A percentile compares a stretch with the other conserved stretches of the same genome.
Conservation (phyloP, 2,329 filamentous ascomycete species). For the Sclerotinia borealis region DNA sequence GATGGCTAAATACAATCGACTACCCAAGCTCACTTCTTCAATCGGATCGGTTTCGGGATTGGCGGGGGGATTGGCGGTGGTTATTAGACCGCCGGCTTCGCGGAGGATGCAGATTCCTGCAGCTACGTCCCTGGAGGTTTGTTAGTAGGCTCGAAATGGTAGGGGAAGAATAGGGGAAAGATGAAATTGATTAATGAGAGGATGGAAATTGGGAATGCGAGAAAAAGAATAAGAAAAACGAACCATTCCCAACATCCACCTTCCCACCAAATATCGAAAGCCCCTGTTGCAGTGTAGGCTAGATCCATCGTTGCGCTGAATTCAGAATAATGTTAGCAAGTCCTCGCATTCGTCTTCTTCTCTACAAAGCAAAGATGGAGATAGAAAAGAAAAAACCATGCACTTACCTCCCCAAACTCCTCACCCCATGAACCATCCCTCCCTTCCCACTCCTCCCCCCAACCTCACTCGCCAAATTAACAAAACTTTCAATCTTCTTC, state of each 20-base stretch:
- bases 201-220: no score
- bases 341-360: no score
- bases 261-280: slow-evolving; percentile 79
- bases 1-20: slow-evolving; percentile 65
- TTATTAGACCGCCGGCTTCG: slow-evolving; percentile 69
- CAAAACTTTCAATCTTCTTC: slow-evolving; percentile 67
- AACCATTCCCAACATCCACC: slow-evolving; percentile 76
- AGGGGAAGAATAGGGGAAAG: background rate
- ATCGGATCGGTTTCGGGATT: slow-evolving; percentile 51
- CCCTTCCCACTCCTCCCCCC: slow-evolving; percentile 58
- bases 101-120: slow-evolving; percentile 67
- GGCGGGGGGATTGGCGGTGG: slow-evolving; percentile 64
- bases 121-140: slow-evolving; percentile 56
- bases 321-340: background rate
- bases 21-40: slow-evolving; percentile 55
- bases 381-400: background rate
- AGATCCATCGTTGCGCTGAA: slow-evolving; percentile 64
- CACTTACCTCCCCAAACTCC: slow-evolving; percentile 55
- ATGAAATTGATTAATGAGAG: no score
- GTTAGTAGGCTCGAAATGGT: background rate
- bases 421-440: slow-evolving; percentile 72
- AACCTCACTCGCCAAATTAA: slow-evolving; percentile 67
- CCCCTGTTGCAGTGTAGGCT: slow-evolving; percentile 68
- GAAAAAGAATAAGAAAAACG: slow-evolving; percentile 20
- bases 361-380: background rate